Evolutionary conservation across 1,284 basidiomycete genomes (phyloP), one percentile per base, ranked within the genome.

Genomic region (Trametes hirsuta): DNA sequence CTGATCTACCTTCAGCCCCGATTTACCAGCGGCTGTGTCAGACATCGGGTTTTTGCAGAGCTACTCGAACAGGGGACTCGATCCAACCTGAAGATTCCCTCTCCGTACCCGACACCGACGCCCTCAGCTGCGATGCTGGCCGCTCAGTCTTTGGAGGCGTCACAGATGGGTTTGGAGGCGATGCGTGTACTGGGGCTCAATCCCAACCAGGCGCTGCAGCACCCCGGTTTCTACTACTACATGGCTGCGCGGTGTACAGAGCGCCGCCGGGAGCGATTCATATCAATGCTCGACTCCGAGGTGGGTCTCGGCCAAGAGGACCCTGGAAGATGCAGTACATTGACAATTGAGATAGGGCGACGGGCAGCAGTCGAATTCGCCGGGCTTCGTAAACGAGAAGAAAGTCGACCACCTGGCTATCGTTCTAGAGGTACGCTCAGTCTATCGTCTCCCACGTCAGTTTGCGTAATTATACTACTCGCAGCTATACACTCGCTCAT

Each of bases 141-240:
- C 3, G 62, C 66, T 21, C 52, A 69, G 55, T 68, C 76, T 24
- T 67, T 70, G 61, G 72, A 69, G 69, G 67, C 68, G 72, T 67
- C 57, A 69, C n/a, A 72, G 24, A 66, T 81, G 36, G 87, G 87
- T 55, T 54, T 78, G n/a, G 84, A 86, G 56, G 74, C 79, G 4
- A 69, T 83, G 68, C 79, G 79, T n/a, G 76, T 79, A 1, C 74
- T 86, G 2, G 88, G 89, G 1, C 69, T 90, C 37, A 91, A 91
- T 68, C 88, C 88, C 1, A 84, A 79, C 56, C 84, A 87, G 65
- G 85, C 90, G 0, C 74, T 97, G 39, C 93, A 95, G 67, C 93
- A 95, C 70, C 90, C 95, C 0, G 95, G 94, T 0, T 93, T 89
- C 74, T 97, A 96, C 70, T 97, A 94, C 72, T 93, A 94, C 71